A percentile compares a stretch with the other conserved stretches of the same genome.
Evolutionary conservation across 495 filamentous ascomycete genomes (phyloP).

Genomic region (Usnea hakonensis): DNA sequence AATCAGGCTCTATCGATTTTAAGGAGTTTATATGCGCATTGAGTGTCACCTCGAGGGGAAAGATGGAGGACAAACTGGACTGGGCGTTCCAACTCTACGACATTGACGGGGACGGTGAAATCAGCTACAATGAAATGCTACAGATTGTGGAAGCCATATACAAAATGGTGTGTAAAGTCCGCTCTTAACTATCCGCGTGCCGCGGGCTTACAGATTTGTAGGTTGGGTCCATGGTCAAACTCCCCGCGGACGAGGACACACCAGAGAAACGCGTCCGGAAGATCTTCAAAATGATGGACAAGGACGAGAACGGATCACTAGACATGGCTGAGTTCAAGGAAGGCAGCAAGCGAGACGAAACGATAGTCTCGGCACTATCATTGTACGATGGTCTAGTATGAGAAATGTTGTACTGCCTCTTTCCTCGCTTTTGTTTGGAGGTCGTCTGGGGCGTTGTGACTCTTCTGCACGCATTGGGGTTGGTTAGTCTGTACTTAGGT

Average conservation of each 20-base stretch:
- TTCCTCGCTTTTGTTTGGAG: background rate
- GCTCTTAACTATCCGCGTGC: background rate
- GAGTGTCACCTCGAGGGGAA: slow-evolving; percentile 91
- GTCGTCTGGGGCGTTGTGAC: slow-evolving; percentile 3
- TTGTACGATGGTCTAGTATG: slow-evolving; percentile 92
- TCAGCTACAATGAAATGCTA: slow-evolving; percentile 98
- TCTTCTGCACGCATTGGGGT: background rate
- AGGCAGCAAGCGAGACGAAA: slow-evolving; percentile 95
- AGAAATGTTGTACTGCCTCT: background rate
- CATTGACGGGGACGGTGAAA: slow-evolving; percentile 97
- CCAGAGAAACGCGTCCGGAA: slow-evolving; percentile 96
- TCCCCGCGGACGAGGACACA: slow-evolving; percentile 97
- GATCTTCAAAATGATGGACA: slow-evolving; percentile 99
- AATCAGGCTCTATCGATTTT: slow-evolving; percentile 96
- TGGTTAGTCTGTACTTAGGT: background rate
- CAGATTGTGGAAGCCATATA: slow-evolving; percentile 98
- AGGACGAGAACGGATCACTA: slow-evolving; percentile 92
- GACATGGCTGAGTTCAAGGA: slow-evolving; percentile 98
- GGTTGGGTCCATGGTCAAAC: slow-evolving; percentile 98
- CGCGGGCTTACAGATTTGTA: slow-evolving; percentile 29
- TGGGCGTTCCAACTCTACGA: slow-evolving; percentile 99
- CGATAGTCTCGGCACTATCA: slow-evolving; percentile 95
- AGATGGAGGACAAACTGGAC: slow-evolving; percentile 99
- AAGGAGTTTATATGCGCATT: slow-evolving; percentile 99
- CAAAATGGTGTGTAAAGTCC: slow-evolving; percentile 71